Evolutionary conservation across 257 asterid species (phyloP).

Genomic region (Cynanchum wilfordii): DNA sequence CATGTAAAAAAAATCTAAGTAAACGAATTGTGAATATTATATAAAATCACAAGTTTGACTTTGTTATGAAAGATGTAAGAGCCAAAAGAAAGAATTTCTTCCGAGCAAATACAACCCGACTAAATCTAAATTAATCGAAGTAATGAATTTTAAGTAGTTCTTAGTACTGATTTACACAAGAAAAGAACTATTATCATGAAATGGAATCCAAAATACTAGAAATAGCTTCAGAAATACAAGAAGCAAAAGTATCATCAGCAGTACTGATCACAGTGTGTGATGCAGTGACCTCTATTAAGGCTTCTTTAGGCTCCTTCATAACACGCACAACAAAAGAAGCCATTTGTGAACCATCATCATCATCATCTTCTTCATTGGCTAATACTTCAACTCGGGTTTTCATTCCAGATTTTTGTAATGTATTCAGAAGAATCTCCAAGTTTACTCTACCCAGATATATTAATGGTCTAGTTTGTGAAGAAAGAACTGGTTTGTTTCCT

Average conservation of each 20-base stretch:
- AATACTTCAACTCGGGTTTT: constrained; percentile 28
- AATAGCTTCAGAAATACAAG: constrained; percentile 41
- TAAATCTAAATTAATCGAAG: too few species aligned
- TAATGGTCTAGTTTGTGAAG: constrained; percentile 35
- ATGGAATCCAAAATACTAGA: constrained; percentile 31
- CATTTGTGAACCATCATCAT: constrained; percentile 26
- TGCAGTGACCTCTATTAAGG: constrained; percentile 38
- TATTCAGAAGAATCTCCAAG: constrained; percentile 24
- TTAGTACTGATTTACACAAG: not conserved
- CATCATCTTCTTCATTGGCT: constrained; percentile 19
- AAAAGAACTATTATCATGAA: constrained; percentile 32
- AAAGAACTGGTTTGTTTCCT: constrained; percentile 26
- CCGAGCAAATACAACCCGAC: too few species aligned
- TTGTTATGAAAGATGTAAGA: too few species aligned
- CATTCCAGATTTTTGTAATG: constrained; percentile 43
- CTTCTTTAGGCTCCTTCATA: constrained; percentile 38
- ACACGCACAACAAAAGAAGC: constrained; percentile 27
- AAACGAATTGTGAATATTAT: too few species aligned
- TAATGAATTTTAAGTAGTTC: too few species aligned
- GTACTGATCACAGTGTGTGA: constrained; percentile 36
- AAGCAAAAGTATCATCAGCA: constrained; percentile 39
- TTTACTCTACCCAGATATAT: constrained; percentile 46
- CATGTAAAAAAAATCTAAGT: too few species aligned
- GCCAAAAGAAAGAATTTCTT: too few species aligned
- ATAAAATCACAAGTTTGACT: too few species aligned